Evolutionary conservation across 1,139 yeast species (phyloP), one percentile per base, ranked within the genome.

Genomic region (Yamadazyma kanchanaburiensis): DNA sequence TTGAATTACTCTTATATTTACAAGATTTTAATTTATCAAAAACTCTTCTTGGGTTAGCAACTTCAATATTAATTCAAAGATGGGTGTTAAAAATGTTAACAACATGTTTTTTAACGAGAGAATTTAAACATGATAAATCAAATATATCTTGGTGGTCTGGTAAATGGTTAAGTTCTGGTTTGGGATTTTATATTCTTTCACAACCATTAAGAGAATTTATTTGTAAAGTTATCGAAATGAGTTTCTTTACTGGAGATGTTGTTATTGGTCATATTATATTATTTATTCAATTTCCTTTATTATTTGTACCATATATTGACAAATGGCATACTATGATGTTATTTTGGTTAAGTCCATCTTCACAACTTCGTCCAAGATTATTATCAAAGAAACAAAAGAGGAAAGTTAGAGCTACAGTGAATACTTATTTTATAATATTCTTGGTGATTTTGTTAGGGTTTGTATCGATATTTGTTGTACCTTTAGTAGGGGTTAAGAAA

Each of bases 321-420:
- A 70, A 70, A 33, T 77, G 87, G 80, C 96, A 88, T 50, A 76
- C 94, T 1, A 62, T 80, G 55, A 71, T 84, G 70, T 61, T 88
- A 26, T 77, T 87, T 52, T 88, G 96, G 96, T 60, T 86, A 31
- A 71, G 67, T 28, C 95, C 95, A 1, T 68, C 73, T 2, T 53
- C 63, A 39, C 72, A 76, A 42, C 49, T 73, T 26, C 55, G 72
- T 27, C 55, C 72, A 33, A 53, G 72, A 35, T 43, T 63, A 12
- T 43, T 60, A 11, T 48, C 61, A 39, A 38, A 64, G 70, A 45
- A 59, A 46, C 43, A 55, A 51, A 28, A 56, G 55, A 32, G 56
- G 17, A 46, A 40, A 7, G 49, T 63, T 17, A 48, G 58, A 23
- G 37, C 48, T 6, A 50, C 65, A 53, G 36, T 56, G 47, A 19